phyloP scores from a whole-genome alignment of 2,329 filamentous ascomycete genomes.

The Pleoardoris graminearum region DNA sequence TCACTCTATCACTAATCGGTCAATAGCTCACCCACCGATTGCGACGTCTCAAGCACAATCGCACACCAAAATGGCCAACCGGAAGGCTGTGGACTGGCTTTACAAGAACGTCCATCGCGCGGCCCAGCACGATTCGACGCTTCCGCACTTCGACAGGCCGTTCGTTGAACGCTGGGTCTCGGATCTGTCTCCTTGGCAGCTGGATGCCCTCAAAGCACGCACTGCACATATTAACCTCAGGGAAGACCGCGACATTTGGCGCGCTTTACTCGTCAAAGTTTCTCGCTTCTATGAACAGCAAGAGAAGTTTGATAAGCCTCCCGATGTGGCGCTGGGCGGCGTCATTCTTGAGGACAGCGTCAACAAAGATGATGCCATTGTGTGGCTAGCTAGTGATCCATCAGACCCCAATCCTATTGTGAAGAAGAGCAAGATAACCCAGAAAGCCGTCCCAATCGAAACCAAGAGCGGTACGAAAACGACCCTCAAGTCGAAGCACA shows the following conservation, averaged over 20 bases:
- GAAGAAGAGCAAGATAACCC: background rate
- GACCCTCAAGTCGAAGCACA: background rate
- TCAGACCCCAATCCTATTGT: background rate
- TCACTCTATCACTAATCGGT: too few species aligned
- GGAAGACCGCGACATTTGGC: background rate
- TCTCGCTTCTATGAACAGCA: background rate
- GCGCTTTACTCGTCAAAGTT: background rate
- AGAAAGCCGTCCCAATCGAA: background rate
- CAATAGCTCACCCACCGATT: too few species aligned
- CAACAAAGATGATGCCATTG: background rate
- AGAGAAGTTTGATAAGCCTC: background rate
- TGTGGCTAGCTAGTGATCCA: background rate
- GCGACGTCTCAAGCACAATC: background rate
- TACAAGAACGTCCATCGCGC: background rate
- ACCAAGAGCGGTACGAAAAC: background rate
- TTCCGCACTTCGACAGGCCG: background rate
- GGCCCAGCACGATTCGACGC: background rate
- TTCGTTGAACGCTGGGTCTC: background rate
- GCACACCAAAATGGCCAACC: background rate
- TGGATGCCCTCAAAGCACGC: background rate
- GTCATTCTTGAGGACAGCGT: background rate
- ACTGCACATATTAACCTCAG: background rate
- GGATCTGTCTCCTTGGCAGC: background rate
- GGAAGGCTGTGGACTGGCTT: background rate
- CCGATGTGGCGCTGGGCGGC: too few species aligned